These are phyloP conservation scores for Hypoxylon intermedium DNA, from an alignment of 495 filamentous ascomycete genomes.

Conservation along the genomic window DNA sequence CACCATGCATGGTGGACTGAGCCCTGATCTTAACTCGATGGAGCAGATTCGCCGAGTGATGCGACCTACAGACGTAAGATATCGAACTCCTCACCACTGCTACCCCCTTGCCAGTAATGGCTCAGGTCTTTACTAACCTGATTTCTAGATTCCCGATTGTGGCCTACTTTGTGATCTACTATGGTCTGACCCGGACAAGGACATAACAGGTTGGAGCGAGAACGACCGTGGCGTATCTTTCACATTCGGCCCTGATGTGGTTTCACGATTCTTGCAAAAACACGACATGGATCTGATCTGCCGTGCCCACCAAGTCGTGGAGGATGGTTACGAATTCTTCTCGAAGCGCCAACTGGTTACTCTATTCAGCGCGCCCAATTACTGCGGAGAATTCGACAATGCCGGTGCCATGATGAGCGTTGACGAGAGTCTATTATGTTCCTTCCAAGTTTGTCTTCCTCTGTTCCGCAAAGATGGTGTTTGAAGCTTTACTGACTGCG, in stretches of 20 bases:
- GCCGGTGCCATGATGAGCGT: constrained; percentile 99
- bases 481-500: constrained; percentile 7
- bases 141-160: constrained; percentile 91
- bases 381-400: constrained; percentile 99
- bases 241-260: constrained; percentile 98
- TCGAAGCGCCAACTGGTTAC: constrained; percentile 97
- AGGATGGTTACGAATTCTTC: constrained; percentile 99
- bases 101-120: constrained; percentile 15
- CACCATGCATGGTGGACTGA: constrained; percentile 98
- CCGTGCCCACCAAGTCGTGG: constrained; percentile 97
- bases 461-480: background rate
- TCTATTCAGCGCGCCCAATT: constrained; percentile 97
- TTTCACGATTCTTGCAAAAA: constrained; percentile 97
- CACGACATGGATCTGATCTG: constrained; percentile 99
- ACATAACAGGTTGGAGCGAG: constrained; percentile 99
- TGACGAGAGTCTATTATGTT: constrained; percentile 98
- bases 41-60: constrained; percentile 99
- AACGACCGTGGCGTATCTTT: constrained; percentile 99
- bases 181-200: constrained; percentile 99
- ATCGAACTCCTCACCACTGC: background rate
- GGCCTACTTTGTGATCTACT: constrained; percentile 95
- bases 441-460: constrained; percentile 83
- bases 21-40: constrained; percentile 98
- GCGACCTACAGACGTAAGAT: constrained; percentile 95
- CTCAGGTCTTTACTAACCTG: constrained; percentile 39